A percentile compares a stretch with the other conserved stretches of the same genome.
Conservation (phyloP, 2,329 filamentous ascomycete species). For the Ilyonectria sp. region DNA sequence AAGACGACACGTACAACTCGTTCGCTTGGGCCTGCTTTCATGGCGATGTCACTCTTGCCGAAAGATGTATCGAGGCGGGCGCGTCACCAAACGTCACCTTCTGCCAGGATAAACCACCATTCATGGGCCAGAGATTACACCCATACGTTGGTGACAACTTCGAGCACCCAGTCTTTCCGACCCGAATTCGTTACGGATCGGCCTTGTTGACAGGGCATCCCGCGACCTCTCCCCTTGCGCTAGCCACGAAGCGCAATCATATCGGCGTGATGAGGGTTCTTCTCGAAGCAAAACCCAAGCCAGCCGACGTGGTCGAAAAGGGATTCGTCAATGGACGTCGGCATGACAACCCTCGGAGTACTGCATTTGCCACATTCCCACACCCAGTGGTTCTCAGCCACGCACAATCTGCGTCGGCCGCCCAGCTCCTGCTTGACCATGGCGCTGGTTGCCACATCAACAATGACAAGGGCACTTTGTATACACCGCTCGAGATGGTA, state of each 20-base stretch:
- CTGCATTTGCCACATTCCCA: not conserved
- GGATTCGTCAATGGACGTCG: not conserved
- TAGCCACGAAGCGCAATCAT: conserved; percentile 22
- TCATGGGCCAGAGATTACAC: not conserved
- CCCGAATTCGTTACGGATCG: not conserved
- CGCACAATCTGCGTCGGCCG: conserved; percentile 15
- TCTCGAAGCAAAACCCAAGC: not conserved
- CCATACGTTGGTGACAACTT: not conserved
- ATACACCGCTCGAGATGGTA: conserved; percentile 22
- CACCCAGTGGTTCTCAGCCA: conserved; percentile 19
- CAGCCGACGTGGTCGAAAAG: not conserved
- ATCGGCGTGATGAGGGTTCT: conserved; percentile 19
- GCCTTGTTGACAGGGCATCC: conserved; percentile 1
- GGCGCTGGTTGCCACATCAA: conserved; percentile 14
- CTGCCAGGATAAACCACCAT: conserved; percentile 7
- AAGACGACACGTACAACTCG: conserved; percentile 11
- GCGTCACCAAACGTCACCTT: conserved; percentile 13
- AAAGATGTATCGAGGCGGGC: not conserved
- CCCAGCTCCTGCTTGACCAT: conserved; percentile 8
- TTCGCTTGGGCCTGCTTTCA: conserved; percentile 24
- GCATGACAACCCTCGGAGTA: not conserved
- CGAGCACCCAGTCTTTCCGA: conserved; percentile 15
- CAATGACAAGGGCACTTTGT: not conserved
- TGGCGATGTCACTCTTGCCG: conserved; percentile 16
- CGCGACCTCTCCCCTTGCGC: conserved; percentile 8